These are phyloP conservation scores for Alternaria novae-zelandiae DNA, from an alignment of 2,329 filamentous ascomycete genomes.

Conservation along the genomic window DNA sequence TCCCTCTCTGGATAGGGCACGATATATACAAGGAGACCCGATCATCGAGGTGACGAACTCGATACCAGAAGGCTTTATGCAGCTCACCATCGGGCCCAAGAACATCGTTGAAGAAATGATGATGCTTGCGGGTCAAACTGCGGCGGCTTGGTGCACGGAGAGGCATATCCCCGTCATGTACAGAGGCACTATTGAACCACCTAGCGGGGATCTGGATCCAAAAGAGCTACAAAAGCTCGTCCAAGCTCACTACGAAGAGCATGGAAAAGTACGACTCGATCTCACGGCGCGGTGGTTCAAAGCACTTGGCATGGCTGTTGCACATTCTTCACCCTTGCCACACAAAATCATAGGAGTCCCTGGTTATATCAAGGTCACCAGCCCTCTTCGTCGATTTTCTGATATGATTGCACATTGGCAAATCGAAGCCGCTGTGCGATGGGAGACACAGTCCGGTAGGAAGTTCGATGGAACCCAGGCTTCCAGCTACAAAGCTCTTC, in stretches of 20 bases:
- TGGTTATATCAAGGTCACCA: slow-evolving; percentile 65
- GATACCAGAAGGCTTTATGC: slow-evolving; percentile 9
- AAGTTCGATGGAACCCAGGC: slow-evolving; percentile 43
- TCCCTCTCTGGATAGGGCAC: slow-evolving; percentile 47
- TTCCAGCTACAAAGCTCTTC: slow-evolving; percentile 53
- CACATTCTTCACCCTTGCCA: slow-evolving; percentile 55
- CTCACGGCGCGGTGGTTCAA: slow-evolving; percentile 53
- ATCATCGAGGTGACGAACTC: slow-evolving; percentile 46
- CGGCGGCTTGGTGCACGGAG: slow-evolving; percentile 59
- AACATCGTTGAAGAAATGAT: slow-evolving; percentile 55
- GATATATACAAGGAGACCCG: slow-evolving; percentile 53
- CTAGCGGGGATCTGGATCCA: slow-evolving; percentile 12
- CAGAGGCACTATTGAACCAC: slow-evolving; percentile 48
- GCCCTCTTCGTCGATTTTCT: slow-evolving; percentile 65
- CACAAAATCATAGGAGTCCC: slow-evolving; percentile 61
- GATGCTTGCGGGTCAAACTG: slow-evolving; percentile 62
- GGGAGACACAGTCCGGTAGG: slow-evolving; percentile 57
- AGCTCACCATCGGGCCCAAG: slow-evolving; percentile 24
- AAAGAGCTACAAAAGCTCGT: slow-evolving; percentile 44
- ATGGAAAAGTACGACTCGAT: slow-evolving; percentile 42
- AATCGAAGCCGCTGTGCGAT: slow-evolving; percentile 66
- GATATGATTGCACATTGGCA: slow-evolving; percentile 70
- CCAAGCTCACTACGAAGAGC: slow-evolving; percentile 45
- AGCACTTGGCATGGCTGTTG: slow-evolving; percentile 50
- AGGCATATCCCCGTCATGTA: slow-evolving; percentile 60